Conservation (phyloP, 306 rosid species). For the Glycine tomentella region DNA sequence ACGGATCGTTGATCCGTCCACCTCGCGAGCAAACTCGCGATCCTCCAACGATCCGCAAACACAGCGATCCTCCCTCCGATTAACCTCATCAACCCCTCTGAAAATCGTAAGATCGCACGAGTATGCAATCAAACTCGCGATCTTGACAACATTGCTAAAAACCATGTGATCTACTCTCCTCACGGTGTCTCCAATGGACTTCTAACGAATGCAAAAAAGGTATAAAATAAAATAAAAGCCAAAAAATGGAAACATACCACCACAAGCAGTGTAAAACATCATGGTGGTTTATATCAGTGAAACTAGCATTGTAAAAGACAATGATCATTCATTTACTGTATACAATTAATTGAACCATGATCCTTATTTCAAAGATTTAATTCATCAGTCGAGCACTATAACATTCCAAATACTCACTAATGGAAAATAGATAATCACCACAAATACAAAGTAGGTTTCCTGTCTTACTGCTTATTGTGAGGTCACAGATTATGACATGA, state of each 20-base stretch:
- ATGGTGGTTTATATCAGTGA: no score
- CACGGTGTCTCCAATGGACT: neutral
- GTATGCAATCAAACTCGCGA: no score
- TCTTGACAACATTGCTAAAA: no score
- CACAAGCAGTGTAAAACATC: neutral
- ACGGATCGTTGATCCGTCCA: no score
- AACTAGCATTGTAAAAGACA: neutral
- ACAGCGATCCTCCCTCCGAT: no score
- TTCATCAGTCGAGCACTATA: neutral
- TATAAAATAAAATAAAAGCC: neutral
- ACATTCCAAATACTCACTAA: neutral
- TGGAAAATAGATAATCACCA: neutral
- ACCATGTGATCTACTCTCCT: neutral
- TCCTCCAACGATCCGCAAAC: no score
- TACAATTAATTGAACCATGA: neutral
- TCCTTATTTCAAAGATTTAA: constrained; percentile 6
- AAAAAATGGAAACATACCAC: neutral
- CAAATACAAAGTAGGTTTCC: neutral
- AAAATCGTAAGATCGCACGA: no score
- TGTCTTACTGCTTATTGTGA: neutral
- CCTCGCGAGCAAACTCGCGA: no score
- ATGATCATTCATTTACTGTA: neutral
- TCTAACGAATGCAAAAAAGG: neutral
- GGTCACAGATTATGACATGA: constrained; percentile 15
- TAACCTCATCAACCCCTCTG: no score